Evolutionary conservation across 129 eudicot species (phyloP), one percentile per base, ranked within the genome.

Genomic region (Centella asiatica): DNA sequence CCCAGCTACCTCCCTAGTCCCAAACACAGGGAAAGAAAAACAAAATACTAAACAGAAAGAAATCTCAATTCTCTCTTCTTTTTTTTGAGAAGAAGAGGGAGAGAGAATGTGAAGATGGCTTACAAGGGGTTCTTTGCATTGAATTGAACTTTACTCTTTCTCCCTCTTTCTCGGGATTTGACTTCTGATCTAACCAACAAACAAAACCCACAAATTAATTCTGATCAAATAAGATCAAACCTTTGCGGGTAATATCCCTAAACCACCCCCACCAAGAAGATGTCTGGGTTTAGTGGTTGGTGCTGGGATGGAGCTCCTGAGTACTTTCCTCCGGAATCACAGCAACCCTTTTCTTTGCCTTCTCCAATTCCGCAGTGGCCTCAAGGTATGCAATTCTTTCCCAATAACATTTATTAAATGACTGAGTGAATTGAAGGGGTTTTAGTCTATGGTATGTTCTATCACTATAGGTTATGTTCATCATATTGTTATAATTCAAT

Each of bases 291-390:
- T 27, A 89, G 72, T 40, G 80, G 94, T 48, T 90, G 68, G 20
- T 68, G 84, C 80, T 57, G 72, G 60, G 88, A 78, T 6, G 40
- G 23, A 17, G 77, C 39, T 34, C 73, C 63, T 52, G 82, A 81
- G 42, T 74, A 68, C 23, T 57, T 36, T 32, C 49, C 74, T 25
- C 25, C 47, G 10, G 69, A 65, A 17, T 62, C 72, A 62, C 65
- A 64, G 32, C 70, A 81, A 46, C 77, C 87, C 32, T 87, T 79
- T 66, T 64, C 66, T 79, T 67, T 90, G 72, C 98, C 98, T 77
- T 68, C 82, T 32, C 85, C 94, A 32, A 76, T 84, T 76, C 98
- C 98, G 17, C 64, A 67, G 45, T 90, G 98, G 98, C 95, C 98
- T 48, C 65, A 70, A 90, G 98, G 98, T 90, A 69, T 32, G 27